These are phyloP conservation scores for Colletotrichum camelliae DNA, from an alignment of 2,329 filamentous ascomycete genomes.

Conservation along the genomic window DNA sequence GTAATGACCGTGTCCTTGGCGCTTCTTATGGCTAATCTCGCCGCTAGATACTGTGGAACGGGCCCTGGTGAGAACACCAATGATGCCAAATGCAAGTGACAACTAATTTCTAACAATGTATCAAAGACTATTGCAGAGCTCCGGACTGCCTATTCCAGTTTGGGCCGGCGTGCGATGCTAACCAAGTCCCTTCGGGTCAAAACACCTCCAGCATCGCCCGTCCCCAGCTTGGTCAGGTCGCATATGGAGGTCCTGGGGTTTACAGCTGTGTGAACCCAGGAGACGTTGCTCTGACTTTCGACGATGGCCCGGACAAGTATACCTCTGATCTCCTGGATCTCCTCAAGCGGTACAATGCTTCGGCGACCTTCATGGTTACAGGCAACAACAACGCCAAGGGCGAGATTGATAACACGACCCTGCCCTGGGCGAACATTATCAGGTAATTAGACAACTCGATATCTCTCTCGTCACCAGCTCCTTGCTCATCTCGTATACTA, in stretches of 20 bases:
- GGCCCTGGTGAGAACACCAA: background rate
- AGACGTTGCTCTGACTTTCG: slow-evolving; percentile 51
- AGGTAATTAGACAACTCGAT: slow-evolving; percentile 26
- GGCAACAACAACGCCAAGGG: slow-evolving; percentile 52
- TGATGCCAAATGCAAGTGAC: background rate
- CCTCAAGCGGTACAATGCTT: slow-evolving; percentile 33
- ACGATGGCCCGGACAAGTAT: slow-evolving; percentile 50
- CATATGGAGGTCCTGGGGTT: slow-evolving; percentile 49
- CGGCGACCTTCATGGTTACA: slow-evolving; percentile 47
- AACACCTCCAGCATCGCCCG: slow-evolving; percentile 55
- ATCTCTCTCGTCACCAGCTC: background rate
- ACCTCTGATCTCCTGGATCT: slow-evolving; percentile 47
- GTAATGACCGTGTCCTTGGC: background rate
- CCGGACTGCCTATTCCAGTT: slow-evolving; percentile 61
- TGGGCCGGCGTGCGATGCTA: slow-evolving; percentile 58
- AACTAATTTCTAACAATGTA: background rate
- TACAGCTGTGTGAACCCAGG: slow-evolving; percentile 22
- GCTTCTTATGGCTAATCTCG: slow-evolving; percentile 32
- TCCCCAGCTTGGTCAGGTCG: slow-evolving; percentile 50
- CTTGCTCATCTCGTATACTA: background rate
- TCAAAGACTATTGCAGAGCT: slow-evolving; percentile 47
- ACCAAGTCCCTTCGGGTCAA: slow-evolving; percentile 49
- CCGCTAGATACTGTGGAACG: slow-evolving; percentile 8
- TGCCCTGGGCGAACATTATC: slow-evolving; percentile 40
- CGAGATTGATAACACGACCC: slow-evolving; percentile 45